Evolutionary conservation across 495 filamentous ascomycete species (phyloP), one percentile per base, ranked within the genome.

Genomic region (Daldinia decipiens): DNA sequence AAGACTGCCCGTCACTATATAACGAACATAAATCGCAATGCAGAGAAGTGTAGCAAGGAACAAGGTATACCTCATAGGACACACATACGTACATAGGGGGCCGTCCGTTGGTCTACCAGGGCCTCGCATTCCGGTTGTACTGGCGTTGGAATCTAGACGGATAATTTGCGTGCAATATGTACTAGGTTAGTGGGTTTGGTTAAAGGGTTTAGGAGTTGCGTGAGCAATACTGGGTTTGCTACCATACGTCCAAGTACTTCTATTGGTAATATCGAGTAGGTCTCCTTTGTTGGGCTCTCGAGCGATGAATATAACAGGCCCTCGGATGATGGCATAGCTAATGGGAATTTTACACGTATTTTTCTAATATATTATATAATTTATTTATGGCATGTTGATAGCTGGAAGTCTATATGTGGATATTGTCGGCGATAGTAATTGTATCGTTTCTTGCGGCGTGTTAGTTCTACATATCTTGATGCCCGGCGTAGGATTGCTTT

Each of bases 61-160:
- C 40, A 12, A 31, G 56, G 26, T 52, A 66, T 32, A 36, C 9
- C 39, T 39, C 9, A 61, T 52, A 26, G 31, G 54, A 52, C 53
- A 63, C 27, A 61, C 40, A 51, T 53, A 13, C 34, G 45, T 72
- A 65, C 27, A 40, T 60, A 68, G 60, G 54, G 47, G 64, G 15
- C 5, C n/a, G 26, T 27, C 31, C 34, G 31, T 53, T 65, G 53
- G 29, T 9, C 40, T 47, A 21, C 21, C 47, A 59, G 40, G 54
- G 29, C 47, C n/a, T 34, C 29, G 39, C 19, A 29, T 57, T 52
- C 32, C 9, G 52, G 57, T 24, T 32, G 39, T 59, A 21, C 17
- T 60, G 54, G 69, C 45, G 63, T 67, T 72, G 53, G 38, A 62
- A 32, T 62, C 45, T 64, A 72, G 70, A 72, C 26, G 55, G 60